Evolutionary conservation across 805 yeast genomes (phyloP).

Genomic region (Metschnikowia gruessii): DNA sequence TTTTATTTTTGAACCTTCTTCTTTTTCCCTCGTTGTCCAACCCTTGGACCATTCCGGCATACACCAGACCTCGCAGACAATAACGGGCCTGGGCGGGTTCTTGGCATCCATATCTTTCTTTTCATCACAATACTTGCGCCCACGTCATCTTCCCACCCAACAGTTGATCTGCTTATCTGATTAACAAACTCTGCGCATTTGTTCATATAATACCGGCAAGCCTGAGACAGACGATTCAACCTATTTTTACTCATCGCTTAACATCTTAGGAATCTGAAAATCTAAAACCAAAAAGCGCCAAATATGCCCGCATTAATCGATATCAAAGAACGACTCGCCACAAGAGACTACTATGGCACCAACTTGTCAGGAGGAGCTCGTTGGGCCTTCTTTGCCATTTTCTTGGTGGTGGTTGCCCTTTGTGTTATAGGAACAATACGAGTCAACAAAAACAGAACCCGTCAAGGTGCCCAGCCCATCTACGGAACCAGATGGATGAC

Average conservation of each 20-base stretch:
- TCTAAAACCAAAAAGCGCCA: not conserved
- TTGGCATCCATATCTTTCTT: not conserved
- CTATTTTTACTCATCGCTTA: not conserved
- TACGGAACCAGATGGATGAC: conserved; percentile 83
- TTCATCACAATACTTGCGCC: not conserved
- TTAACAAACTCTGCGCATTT: not conserved
- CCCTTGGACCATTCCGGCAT: not conserved
- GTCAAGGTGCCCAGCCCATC: conserved; percentile 54
- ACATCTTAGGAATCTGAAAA: not conserved
- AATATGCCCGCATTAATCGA: conserved; percentile 6
- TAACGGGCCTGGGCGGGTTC: not conserved
- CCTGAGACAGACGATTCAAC: too few relatives aligned
- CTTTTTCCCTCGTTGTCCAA: not conserved
- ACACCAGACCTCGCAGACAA: not conserved
- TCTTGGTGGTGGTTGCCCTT: conserved; percentile 47
- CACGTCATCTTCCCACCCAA: not conserved
- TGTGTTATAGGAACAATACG: conserved; percentile 50
- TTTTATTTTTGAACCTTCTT: not conserved
- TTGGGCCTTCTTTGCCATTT: conserved; percentile 66
- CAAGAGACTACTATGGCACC: conserved; percentile 3
- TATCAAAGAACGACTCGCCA: not conserved
- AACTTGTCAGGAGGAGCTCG: conserved; percentile 41
- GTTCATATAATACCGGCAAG: not conserved
- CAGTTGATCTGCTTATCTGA: not conserved
- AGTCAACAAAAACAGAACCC: conserved; percentile 52